Base-by-base conservation (phyloP, 495 filamentous ascomycete species). In the Hypoxylon trugodes region DNA sequence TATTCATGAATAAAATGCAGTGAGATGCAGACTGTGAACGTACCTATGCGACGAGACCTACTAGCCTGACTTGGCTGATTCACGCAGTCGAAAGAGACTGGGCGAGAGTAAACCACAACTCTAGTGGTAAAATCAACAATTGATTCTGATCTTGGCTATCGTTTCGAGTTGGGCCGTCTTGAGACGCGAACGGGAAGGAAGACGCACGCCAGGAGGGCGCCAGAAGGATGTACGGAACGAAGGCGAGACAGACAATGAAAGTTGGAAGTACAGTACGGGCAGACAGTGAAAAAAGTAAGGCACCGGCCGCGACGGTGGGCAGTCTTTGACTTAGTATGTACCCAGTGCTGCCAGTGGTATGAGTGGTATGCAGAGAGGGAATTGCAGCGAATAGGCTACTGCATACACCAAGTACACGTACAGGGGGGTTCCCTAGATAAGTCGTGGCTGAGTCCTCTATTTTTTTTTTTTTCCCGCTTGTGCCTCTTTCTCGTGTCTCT, bases 141-240 rank as follows among this genome's bases (percentile, higher is more conserved):
- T 43, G 24, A 51, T 53, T 52, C 59, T 67, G 58, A 51, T 53
- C 58, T 62, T 67, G 58, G 53, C 48, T 48, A 33, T 15, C 59
- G 64, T 67, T 67, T 67, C 64, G 64, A 61, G 52, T 67, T 61
- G 61, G 38, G 42, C 42, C 9, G 64, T 47, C 58, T 53, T 67
- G 64, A 67, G 64, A 67, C 58, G 64, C 64, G 64, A 59, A 59
- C 38, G 36, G 33, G 57, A n/a, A n/a, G n/a, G n/a, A n/a, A n/a
- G n/a, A n/a, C n/a, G n/a, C n/a, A n/a, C n/a, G n/a, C n/a, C n/a
- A n/a, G n/a, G 64, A 52, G 24, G 35, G 24, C 45, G 57, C 35
- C 49, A 61, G 57, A 40, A 45, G 47, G 38, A 19, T 56, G 36
- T 42, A 52, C 25, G 46, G 49, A 47, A 59, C 26, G 30, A 57